phyloP scores from a whole-genome alignment of 2,329 filamentous ascomycete genomes.

The Uncinocarpus reesii region DNA sequence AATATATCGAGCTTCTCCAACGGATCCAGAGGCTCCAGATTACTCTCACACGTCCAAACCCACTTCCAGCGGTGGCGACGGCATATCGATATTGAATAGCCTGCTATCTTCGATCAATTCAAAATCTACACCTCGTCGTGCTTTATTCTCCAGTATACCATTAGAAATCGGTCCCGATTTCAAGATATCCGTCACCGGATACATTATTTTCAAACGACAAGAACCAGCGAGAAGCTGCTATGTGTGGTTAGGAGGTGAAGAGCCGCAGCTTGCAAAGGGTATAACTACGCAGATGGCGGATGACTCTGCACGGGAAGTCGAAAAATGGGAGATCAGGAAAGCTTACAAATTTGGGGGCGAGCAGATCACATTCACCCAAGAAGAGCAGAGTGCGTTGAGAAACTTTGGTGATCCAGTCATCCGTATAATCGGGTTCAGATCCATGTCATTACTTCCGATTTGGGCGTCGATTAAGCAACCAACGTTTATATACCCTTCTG shows the following conservation, averaged over 20 bases:
- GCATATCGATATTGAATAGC: slow-evolving; percentile 66
- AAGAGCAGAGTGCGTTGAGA: slow-evolving; percentile 68
- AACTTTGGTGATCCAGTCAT: slow-evolving; percentile 75
- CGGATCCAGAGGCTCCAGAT: slow-evolving; percentile 57
- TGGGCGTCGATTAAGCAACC: slow-evolving; percentile 83
- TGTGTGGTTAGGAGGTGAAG: slow-evolving; percentile 79
- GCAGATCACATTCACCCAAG: slow-evolving; percentile 71
- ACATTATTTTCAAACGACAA: slow-evolving; percentile 77
- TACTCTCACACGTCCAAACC: slow-evolving; percentile 39
- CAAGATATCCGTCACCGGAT: slow-evolving; percentile 84
- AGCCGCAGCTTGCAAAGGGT: slow-evolving; percentile 65
- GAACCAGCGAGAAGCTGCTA: slow-evolving; percentile 72
- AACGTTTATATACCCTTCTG: slow-evolving; percentile 86
- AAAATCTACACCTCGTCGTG: slow-evolving; percentile 72
- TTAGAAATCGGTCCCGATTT: slow-evolving; percentile 79
- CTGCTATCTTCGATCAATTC: slow-evolving; percentile 83
- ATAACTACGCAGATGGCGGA: slow-evolving; percentile 66
- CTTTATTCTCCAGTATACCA: slow-evolving; percentile 75
- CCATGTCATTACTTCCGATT: slow-evolving; percentile 58
- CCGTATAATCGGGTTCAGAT: slow-evolving; percentile 89
- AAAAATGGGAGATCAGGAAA: slow-evolving; percentile 73
- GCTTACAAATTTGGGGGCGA: slow-evolving; percentile 95
- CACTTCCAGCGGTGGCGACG: slow-evolving; percentile 60
- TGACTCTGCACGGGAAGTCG: slow-evolving; percentile 64
- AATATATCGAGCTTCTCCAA: slow-evolving; percentile 64